Conservation (phyloP, 1,284 basidiomycete species). For the Neotropicomus parvogracilis region DNA sequence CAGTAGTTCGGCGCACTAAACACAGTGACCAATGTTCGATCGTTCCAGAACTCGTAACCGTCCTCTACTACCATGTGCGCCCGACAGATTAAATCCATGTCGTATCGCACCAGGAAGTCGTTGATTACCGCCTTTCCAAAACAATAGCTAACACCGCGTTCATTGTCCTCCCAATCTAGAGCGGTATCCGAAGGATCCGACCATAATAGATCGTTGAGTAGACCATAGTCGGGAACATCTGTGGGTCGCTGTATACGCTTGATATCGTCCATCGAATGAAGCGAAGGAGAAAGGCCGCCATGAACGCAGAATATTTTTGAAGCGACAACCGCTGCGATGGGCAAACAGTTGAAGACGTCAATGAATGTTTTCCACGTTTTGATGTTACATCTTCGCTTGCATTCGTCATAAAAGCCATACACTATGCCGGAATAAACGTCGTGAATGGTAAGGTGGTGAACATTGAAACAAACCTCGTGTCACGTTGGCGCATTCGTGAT, state of each 20-base stretch:
- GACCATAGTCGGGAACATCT: conserved; percentile 98
- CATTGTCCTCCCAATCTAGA: conserved; percentile 99
- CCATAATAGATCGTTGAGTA: conserved; percentile 97
- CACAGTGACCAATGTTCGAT: conserved; percentile 95
- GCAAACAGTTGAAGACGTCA: conserved; percentile 98
- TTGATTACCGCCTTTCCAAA: conserved; percentile 98
- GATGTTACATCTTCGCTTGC: conserved; percentile 98
- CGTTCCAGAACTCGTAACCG: conserved; percentile 99
- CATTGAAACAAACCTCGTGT: conserved; percentile 73
- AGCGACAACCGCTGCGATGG: conserved; percentile 97
- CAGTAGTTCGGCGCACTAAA: conserved; percentile 98
- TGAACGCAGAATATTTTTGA: conserved; percentile 99
- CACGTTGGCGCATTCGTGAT: conserved; percentile 99
- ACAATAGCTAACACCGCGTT: conserved; percentile 99
- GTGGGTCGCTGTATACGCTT: conserved; percentile 97
- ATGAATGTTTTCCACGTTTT: conserved; percentile 99
- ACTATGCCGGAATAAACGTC: conserved; percentile 49
- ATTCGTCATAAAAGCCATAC: conserved; percentile 99
- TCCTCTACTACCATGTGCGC: conserved; percentile 99
- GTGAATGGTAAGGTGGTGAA: conserved; percentile 4
- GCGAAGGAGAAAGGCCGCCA: conserved; percentile 95
- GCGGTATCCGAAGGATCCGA: conserved; percentile 98
- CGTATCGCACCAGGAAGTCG: conserved; percentile 88
- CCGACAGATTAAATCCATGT: conserved; percentile 99
- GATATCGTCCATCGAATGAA: conserved; percentile 99